These are phyloP conservation scores for Tylopilus sp. DNA, from an alignment of 768 basidiomycete species.

Conservation along the genomic window DNA sequence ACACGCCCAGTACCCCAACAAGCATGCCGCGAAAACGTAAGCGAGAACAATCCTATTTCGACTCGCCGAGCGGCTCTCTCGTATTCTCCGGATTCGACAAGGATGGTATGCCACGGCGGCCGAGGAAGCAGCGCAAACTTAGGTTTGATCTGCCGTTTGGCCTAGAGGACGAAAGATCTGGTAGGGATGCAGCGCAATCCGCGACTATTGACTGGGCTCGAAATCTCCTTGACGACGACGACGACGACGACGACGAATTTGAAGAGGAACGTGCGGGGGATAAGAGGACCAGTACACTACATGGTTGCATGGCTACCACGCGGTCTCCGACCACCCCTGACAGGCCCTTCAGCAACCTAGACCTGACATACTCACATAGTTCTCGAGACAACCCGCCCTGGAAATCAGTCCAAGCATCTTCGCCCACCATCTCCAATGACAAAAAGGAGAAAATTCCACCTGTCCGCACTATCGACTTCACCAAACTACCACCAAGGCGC, in stretches of 20 bases:
- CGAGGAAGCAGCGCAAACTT: slow-evolving; percentile 27
- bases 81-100: slow-evolving; percentile 30
- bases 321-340: slow-evolving; percentile 11
- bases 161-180: slow-evolving; percentile 7
- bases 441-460: background rate
- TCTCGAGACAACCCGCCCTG: background rate
- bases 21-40: slow-evolving; percentile 25
- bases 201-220: background rate
- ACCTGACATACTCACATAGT: background rate
- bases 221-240: background rate
- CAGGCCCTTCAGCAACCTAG: background rate
- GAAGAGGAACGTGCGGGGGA: background rate
- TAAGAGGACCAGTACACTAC: too few species aligned
- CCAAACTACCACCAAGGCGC: slow-evolving; percentile 16
- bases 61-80: slow-evolving; percentile 26
- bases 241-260: background rate
- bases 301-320: background rate
- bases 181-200: background rate
- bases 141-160: slow-evolving; percentile 25
- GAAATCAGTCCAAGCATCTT: background rate
- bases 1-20: slow-evolving; percentile 26
- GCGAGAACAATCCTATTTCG: slow-evolving; percentile 26
- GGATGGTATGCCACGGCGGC: slow-evolving; percentile 29
- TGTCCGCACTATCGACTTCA: slow-evolving; percentile 29
- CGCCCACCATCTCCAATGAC: background rate